Evolutionary conservation across 1,284 basidiomycete genomes (phyloP), one percentile per base, ranked within the genome.

Genomic region (Tremellales sp.): DNA sequence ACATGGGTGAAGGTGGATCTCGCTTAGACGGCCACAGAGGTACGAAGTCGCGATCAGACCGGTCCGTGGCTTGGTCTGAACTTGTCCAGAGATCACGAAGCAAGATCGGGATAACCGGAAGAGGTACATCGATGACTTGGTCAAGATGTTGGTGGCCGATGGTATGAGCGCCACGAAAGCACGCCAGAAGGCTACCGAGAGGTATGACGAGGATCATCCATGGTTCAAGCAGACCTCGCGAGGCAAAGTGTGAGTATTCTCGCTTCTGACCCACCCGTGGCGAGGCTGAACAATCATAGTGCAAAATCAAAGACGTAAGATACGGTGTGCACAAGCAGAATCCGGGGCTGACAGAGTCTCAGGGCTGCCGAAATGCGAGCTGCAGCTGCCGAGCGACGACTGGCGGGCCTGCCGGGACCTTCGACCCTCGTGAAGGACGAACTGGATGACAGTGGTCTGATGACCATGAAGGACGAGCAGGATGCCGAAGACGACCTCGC

Each of bases 331-430:
- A 19, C 12, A 13, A 21, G 22, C 29, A 22, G 13, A 10, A 3
- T 7, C 11, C 23, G 12, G 2, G n/a, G 13, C 48, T 57, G 36
- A 52, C 44, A 17, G 19, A 23, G 48, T n/a, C 13, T 3, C 49
- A 68, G 60, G 10, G 70, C 70, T 0, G 68, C 67, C 0, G 62
- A 67, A 19, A 49, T 69, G 31, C 53, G 70, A 15, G 68, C 70
- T 1, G 67, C 49, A 24, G 70, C 68, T 3, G 62, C 65, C 7
- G 70, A 73, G 54, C 53, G 53, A 3, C 57, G 67, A 12, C 51
- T 72, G 2, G 52, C 49, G 11, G 57, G 48, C 7, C 41, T 68
- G 8, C 24, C 51, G n/a, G 48, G 37, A 12, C 44, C 52, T 2
- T 48, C 48, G 6, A 45, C 40, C 21, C 47, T 46, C 17, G 26